phyloP scores from a whole-genome alignment of 192 early-diverging fungal genomes.

The Allomyces javanicus region DNA sequence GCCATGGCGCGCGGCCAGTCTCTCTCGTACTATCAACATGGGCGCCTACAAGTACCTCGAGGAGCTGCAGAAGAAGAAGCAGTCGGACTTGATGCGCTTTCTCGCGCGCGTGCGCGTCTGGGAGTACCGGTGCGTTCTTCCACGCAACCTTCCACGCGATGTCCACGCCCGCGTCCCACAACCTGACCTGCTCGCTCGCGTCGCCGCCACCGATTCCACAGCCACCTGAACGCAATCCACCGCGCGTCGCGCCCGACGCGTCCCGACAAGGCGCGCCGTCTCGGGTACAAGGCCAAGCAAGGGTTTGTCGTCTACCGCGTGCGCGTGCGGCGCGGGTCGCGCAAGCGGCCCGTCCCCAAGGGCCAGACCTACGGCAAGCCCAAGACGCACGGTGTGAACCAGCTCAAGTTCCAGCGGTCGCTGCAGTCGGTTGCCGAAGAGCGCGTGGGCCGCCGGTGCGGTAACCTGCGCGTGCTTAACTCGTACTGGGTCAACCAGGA shows the following conservation, averaged over 20 bases:
- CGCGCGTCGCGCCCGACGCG: constrained; percentile 95
- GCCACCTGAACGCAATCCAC: constrained; percentile 94
- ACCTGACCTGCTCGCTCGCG: too few species aligned
- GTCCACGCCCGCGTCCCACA: too few species aligned
- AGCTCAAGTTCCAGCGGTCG: constrained; percentile 97
- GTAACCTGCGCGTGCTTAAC: constrained; percentile 95
- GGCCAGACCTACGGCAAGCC: constrained; percentile 98
- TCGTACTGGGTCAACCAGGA: constrained; percentile 99
- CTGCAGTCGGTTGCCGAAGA: constrained; percentile 86
- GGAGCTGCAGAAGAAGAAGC: constrained; percentile 99
- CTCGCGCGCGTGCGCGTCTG: constrained; percentile 92
- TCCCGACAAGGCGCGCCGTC: constrained; percentile 96
- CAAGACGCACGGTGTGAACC: constrained; percentile 87
- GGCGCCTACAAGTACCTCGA: constrained; percentile 79
- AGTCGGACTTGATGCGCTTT: constrained; percentile 98
- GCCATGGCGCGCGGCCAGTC: not conserved
- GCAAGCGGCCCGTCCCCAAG: constrained; percentile 94
- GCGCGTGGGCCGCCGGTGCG: constrained; percentile 92
- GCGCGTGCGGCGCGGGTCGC: constrained; percentile 95
- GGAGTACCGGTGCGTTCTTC: constrained; percentile 54
- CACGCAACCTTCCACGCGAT: too few species aligned
- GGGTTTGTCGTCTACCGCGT: constrained; percentile 98
- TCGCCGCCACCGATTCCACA: too few species aligned
- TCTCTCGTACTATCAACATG: constrained; percentile 4
- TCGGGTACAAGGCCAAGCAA: constrained; percentile 99